Base-by-base conservation (phyloP, 1,139 yeast species). In the Saccharomyces hybrid region DNA sequence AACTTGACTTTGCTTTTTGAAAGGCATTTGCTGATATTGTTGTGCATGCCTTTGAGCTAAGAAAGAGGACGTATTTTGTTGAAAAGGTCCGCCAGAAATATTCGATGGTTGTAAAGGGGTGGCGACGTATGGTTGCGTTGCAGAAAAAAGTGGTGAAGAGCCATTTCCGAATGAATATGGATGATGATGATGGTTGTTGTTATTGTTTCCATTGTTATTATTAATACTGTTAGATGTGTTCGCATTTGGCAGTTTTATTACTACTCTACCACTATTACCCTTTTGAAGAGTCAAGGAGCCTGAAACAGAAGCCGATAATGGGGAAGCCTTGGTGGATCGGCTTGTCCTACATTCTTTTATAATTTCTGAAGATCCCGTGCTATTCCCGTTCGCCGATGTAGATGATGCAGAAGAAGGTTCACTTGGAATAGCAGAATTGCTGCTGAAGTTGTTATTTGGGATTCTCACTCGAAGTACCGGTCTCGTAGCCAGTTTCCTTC, bases 51-150 rank as follows among this genome's bases (percentile, higher is more conserved):
- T 38, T 16, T 38, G 44, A 38, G 44, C 44, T 3, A 38, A 8
- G 11, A 38, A 38, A 5, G n/a, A n/a, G n/a, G 44, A 38, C 11
- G 44, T 5, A 3, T 38, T 38, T 16, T 38, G 44, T 38, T 38
- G 44, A 4, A 38, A 38, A 38, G 44, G 44, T 8, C 44, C 44
- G 23, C 44, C 44, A 38, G 44, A 25, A 38, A 38, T 38, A 38
- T 38, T 38, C 6, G 44, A 38, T 27, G 48, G 29, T 50, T 58
- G 61, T 49, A 58, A 50, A 13, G 60, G 61, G 5, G 61, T 58
- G 3, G 61, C 60, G 13, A 58, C 48, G 27, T 58, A 58, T 8
- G 60, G 60, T 14, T 58, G 58, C 5, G 58, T 48, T 4, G 55
- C 46, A 16, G 58, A 54, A 16, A 54, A 52, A 46, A 58, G 46